Percentiles rank a stretch among this genome's conserved stretches.
These are phyloP conservation scores for Haplosporangium sp. DNA, from an alignment of 371 early-diverging fungal species.

Conservation along the genomic window DNA sequence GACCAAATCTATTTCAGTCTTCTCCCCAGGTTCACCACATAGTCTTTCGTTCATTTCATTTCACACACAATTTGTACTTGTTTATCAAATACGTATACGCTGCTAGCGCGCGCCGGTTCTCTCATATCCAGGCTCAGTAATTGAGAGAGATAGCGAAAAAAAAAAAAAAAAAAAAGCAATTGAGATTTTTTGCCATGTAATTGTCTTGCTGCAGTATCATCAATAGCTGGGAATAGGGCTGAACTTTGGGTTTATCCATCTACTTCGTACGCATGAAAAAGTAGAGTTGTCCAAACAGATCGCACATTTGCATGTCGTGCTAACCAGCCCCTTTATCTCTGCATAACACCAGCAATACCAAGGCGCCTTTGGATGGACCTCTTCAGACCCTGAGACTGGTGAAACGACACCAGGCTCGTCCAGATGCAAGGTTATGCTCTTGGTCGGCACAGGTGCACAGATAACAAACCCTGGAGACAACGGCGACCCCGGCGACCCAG, in stretches of 20 bases:
- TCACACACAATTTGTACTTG: too few species aligned
- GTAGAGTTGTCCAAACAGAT: neutral
- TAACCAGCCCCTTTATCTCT: neutral
- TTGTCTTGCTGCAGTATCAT: too few species aligned
- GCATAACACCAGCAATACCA: slow-evolving; percentile 29
- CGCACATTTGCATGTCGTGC: neutral
- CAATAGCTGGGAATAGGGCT: too few species aligned
- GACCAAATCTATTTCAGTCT: too few species aligned
- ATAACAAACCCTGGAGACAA: neutral
- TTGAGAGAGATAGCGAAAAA: neutral
- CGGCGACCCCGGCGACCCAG: neutral
- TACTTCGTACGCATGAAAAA: neutral
- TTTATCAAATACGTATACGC: neutral
- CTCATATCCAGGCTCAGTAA: too few species aligned
- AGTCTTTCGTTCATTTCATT: too few species aligned
- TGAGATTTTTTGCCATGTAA: neutral
- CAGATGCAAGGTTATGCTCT: slow-evolving; percentile 43
- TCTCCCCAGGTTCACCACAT: too few species aligned
- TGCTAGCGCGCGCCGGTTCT: neutral
- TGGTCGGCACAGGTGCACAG: slow-evolving; percentile 8
- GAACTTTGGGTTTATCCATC: too few species aligned
- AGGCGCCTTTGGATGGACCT: slow-evolving; percentile 31
- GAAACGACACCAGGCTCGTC: neutral
- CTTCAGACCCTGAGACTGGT: slow-evolving; percentile 15
- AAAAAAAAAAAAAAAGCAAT: neutral